A percentile compares a stretch with the other conserved stretches of the same genome.
Evolutionary conservation across 2,329 filamentous ascomycete species (phyloP).

Genomic region (Botrytis paeoniae): DNA sequence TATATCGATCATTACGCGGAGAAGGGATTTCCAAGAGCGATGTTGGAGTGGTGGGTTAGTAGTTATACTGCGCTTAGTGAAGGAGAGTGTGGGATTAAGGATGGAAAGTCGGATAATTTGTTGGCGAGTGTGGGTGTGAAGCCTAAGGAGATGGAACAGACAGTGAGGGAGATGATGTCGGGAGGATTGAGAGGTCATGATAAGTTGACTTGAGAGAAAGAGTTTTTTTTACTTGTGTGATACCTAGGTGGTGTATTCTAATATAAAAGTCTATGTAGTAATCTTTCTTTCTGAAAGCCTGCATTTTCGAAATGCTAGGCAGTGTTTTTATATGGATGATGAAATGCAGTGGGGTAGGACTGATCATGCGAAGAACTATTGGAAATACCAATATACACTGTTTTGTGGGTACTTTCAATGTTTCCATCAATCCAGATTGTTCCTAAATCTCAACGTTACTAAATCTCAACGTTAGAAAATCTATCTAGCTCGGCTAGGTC

Average conservation of each 20-base stretch:
- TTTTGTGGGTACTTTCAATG: rapidly evolving
- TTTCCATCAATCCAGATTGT: background rate
- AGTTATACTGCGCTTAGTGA: background rate
- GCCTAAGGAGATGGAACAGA: background rate
- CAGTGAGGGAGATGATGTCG: background rate
- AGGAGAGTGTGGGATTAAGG: background rate
- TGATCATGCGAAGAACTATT: background rate
- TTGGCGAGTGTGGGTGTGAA: background rate
- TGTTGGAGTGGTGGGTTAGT: slow-evolving; percentile 14
- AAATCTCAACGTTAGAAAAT: background rate
- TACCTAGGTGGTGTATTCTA: background rate
- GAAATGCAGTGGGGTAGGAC: background rate
- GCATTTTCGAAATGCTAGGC: background rate
- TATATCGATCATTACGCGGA: background rate
- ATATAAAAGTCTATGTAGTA: background rate
- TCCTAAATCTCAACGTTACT: background rate
- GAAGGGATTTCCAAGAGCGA: background rate
- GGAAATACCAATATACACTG: background rate
- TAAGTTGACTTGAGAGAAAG: background rate
- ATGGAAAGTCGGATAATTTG: background rate
- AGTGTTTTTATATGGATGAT: background rate
- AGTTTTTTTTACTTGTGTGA: background rate
- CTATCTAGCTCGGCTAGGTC: background rate
- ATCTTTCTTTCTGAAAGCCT: background rate
- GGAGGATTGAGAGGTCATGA: background rate